Evolutionary conservation across 768 basidiomycete species (phyloP).

Genomic region (Hortiboletus campestris): DNA sequence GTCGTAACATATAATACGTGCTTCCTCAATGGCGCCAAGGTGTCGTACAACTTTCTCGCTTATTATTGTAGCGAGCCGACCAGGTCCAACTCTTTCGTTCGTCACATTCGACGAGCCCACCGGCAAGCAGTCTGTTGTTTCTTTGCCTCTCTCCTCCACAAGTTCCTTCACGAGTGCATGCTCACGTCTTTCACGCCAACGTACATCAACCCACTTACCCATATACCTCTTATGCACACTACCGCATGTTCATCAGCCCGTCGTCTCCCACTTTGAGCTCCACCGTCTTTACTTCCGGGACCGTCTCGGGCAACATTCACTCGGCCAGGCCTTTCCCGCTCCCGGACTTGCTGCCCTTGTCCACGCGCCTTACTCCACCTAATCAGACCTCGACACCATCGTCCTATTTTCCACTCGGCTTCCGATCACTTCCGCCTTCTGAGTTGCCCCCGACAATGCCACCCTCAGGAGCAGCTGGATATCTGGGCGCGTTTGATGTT

Average conservation of each 20-base stretch:
- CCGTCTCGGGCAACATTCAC: conserved; percentile 2
- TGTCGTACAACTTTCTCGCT: conserved; percentile 21
- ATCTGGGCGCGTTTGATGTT: neutral
- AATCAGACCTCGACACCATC: conserved; percentile 5
- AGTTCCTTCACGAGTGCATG: conserved; percentile 16
- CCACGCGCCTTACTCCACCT: conserved; percentile 10
- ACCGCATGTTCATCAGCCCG: conserved; percentile 28
- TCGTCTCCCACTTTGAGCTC: conserved; percentile 20
- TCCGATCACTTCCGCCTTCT: conserved; percentile 1
- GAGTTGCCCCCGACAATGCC: conserved; percentile 2
- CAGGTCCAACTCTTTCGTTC: neutral
- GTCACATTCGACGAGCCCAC: conserved; percentile 5
- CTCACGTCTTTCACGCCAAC: conserved; percentile 26
- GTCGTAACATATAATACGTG: conserved; percentile 6
- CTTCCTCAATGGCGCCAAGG: neutral
- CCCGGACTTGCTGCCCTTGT: conserved; percentile 18
- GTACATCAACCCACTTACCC: conserved; percentile 11
- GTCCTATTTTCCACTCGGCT: neutral
- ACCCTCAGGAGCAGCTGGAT: neutral
- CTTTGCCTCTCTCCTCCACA: conserved; percentile 9
- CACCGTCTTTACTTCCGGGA: conserved; percentile 7
- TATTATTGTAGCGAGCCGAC: conserved; percentile 12
- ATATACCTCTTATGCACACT: conserved; percentile 27
- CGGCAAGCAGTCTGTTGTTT: conserved; percentile 14
- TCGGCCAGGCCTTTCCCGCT: conserved; percentile 11